These are phyloP conservation scores for Cyamopsis tetragonoloba DNA, from an alignment of 306 rosid genomes.

Conservation along the genomic window DNA sequence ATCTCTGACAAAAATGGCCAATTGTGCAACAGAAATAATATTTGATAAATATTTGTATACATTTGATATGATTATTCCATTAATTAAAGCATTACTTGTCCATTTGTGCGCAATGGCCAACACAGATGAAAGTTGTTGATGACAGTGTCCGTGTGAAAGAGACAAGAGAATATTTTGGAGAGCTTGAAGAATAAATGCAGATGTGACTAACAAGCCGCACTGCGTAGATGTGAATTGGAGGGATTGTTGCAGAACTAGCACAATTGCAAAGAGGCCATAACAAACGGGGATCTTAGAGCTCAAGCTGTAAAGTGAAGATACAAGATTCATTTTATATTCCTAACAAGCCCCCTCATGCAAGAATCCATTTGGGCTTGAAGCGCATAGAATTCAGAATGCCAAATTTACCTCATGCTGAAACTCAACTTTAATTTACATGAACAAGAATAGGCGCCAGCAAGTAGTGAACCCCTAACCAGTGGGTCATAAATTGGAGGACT, in stretches of 20 bases:
- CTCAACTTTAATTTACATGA: not conserved
- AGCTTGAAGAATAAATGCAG: not conserved
- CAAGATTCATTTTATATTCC: not conserved
- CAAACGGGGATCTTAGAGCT: not conserved
- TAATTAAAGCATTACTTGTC: not conserved
- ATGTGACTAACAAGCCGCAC: not conserved
- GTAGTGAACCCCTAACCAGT: not conserved
- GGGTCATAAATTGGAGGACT: not conserved
- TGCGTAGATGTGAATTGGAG: not conserved
- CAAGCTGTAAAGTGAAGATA: not conserved
- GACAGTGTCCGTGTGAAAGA: not conserved
- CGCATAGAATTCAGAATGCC: not conserved
- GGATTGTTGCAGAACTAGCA: not conserved
- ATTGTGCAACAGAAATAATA: not conserved
- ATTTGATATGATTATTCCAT: not conserved
- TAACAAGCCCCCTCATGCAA: not conserved
- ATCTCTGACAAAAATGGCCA: not conserved
- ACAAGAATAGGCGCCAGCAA: not conserved
- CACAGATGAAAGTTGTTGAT: not conserved
- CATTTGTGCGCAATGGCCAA: not conserved
- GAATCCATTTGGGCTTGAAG: not conserved
- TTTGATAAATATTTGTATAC: not conserved
- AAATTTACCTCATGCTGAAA: not conserved
- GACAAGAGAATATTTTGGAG: not conserved
- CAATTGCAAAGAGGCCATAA: not conserved